Base-by-base conservation (phyloP, 2,329 filamentous ascomycete species). In the Penicillium aurantiogriseum region DNA sequence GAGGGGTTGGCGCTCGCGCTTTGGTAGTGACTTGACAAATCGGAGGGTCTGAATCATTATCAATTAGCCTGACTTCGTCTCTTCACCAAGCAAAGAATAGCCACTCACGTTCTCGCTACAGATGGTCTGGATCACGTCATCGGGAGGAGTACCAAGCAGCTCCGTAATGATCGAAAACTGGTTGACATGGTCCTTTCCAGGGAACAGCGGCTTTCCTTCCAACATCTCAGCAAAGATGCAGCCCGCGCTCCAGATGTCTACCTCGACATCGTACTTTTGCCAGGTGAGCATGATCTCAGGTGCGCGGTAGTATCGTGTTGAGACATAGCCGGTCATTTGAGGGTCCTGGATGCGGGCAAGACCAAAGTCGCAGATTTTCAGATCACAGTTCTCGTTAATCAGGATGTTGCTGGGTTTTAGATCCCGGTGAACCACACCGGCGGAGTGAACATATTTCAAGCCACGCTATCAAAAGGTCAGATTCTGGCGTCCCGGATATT, bases 181-280 rank as follows among this genome's bases (percentile, higher is more conserved):
- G 79, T 99, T 96, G 77, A 99, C 94, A 74, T 99, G 94, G 73
- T 99, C 94, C 80, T 99, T 99, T 74, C 94, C 94, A 0, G 94
- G 94, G 83, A 99, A 99, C 23, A 99, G 81, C 33, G 94, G 94
- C 80, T 97, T 97, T 73, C 94, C 94, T 79, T 97, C 93, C 58
- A 99, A 84, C 94, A 99, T 99, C 80, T 99, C 94, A 42, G 94
- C 94, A 69, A 99, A 97, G 74, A 99, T 99, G 79, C 94, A 99
- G 60, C 94, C 94, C 19, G 93, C 93, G 74, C 94, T 97, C 94
- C 94, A 99, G 74, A 99, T 96, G 75, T 99, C 94, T 57, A 99
- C 94, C 80, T 97, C 94, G 47, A 97, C 88, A 68, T 99, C 94
- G 79, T 99, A 99, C 81, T 99, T 99, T 82, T 99, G 94, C 94